Evolutionary conservation across 176 grass and related monocot species (phyloP), one percentile per base, ranked within the genome.

Genomic region (Leersia perrieri): DNA sequence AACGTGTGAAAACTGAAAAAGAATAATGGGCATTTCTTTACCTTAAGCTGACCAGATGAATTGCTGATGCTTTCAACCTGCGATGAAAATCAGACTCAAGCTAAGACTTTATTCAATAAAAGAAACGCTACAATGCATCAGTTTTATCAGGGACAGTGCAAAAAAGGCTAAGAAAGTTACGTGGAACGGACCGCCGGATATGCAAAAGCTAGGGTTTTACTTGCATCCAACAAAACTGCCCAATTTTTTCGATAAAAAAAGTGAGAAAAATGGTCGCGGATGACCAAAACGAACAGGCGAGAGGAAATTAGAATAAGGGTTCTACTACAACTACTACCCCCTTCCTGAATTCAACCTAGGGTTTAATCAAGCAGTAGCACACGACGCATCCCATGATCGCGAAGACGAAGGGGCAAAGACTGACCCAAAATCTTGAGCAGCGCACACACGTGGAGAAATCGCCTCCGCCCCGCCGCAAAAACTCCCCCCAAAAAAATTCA

Each of bases 21-120:
- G 31, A 13, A 38, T n/a, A 36, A 26, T 7, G 6, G 23, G 34
- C 60, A 42, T n/a, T n/a, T n/a, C n/a, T 3, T 60, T 73, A 88
- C 86, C 69, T 88, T 79, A n/a, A 20, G 15, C 35, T 8, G 9
- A 78, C 25, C 28, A n/a, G n/a, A n/a, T 12, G 60, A 83, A 36
- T 31, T 39, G 49, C 61, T 25, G 22, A 63, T 74, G 25, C 68
- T 47, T 70, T 73, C 14, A 29, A 78, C 80, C 80, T 88, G 86
- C 42, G 18, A 78, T 55, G 1, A 83, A 16, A 83, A 58, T 60
- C 58, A 41, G 44, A 28, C 5, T 18, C 60, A 32, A 60, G 13
- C 61, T 80, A 68, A 11, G 34, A 73, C 15, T 68, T 14, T 53
- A 7, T 41, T 4, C n/a, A n/a, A n/a, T n/a, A n/a, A n/a, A n/a